Evolutionary conservation across 2,329 filamentous ascomycete species (phyloP).

Genomic region (Aspergillus intermedius): DNA sequence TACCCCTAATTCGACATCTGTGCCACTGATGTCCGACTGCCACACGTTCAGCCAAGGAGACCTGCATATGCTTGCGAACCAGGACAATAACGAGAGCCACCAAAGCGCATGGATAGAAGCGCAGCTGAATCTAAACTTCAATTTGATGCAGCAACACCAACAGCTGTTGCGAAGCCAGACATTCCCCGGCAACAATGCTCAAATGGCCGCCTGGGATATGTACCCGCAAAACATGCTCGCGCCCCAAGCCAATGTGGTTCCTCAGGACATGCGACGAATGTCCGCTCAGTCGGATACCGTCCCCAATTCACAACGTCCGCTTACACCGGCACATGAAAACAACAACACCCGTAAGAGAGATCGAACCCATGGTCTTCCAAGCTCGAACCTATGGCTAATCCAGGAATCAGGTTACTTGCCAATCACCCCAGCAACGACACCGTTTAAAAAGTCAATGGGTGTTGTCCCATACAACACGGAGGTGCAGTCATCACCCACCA

Average conservation of each 20-base stretch:
- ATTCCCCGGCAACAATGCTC: conserved; percentile 12
- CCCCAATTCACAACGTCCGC: conserved; percentile 44
- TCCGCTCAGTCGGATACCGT: conserved; percentile 34
- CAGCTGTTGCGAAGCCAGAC: conserved; percentile 9
- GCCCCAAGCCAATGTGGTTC: conserved; percentile 18
- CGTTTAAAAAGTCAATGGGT: conserved; percentile 39
- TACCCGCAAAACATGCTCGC: conserved; percentile 18
- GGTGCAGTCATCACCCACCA: conserved; percentile 34
- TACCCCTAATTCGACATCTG: conserved; percentile 26
- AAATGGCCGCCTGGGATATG: conserved; percentile 20
- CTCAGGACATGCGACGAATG: conserved; percentile 25
- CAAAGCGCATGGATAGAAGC: conserved; percentile 10
- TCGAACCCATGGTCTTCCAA: neutral
- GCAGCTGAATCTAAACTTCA: conserved; percentile 18
- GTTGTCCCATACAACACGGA: conserved; percentile 34
- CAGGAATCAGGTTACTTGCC: conserved; percentile 52
- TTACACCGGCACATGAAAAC: conserved; percentile 55
- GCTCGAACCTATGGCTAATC: conserved; percentile 14
- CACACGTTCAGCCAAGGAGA: conserved; percentile 26
- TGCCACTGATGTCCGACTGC: conserved; percentile 20
- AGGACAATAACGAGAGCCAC: conserved; percentile 34
- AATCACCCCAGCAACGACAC: conserved; percentile 62
- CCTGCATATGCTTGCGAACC: conserved; percentile 22
- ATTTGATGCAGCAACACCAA: conserved; percentile 25
- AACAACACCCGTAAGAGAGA: conserved; percentile 51